Conservation (phyloP, 2,329 filamentous ascomycete genomes). For the Mariannaea sp. region DNA sequence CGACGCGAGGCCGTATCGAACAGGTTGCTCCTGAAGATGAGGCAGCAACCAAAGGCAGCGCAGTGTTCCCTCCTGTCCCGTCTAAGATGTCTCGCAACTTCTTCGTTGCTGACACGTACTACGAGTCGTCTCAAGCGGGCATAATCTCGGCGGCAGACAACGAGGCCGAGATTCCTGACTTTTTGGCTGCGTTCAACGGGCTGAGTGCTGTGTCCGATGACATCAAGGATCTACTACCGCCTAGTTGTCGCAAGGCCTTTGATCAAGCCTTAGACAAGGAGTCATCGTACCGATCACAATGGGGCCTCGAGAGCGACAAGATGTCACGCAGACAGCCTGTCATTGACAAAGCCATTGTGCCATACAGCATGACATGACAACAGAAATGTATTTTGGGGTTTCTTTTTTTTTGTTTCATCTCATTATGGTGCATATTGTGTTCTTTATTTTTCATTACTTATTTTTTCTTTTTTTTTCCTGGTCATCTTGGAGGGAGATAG, state of each 20-base stretch:
- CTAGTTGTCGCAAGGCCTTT: constrained; percentile 75
- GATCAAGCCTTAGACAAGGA: constrained; percentile 69
- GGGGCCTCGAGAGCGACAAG: constrained; percentile 70
- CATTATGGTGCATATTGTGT: too few relatives aligned
- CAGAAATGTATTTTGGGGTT: not conserved
- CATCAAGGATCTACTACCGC: constrained; percentile 67
- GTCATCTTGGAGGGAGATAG: not conserved
- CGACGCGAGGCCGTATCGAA: constrained; percentile 84
- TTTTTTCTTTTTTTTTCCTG: constrained; percentile 2
- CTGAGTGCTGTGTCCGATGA: constrained; percentile 68
- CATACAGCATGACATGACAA: constrained; percentile 53
- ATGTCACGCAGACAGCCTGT: constrained; percentile 56
- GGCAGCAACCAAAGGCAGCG: constrained; percentile 37
- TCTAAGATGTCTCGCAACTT: constrained; percentile 60
- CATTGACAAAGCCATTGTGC: constrained; percentile 69
- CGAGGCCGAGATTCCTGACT: constrained; percentile 49
- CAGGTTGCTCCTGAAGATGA: constrained; percentile 59
- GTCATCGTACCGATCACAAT: constrained; percentile 72
- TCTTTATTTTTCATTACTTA: not conserved
- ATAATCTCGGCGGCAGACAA: constrained; percentile 53
- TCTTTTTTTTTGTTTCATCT: not conserved
- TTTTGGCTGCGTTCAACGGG: constrained; percentile 61
- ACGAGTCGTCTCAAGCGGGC: constrained; percentile 56
- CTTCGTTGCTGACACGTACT: constrained; percentile 58
- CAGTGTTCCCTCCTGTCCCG: constrained; percentile 54